Percentiles rank a stretch among this genome's conserved stretches.
Evolutionary conservation across 2,329 filamentous ascomycete genomes (phyloP).

Genomic region (Leptographium procerum): DNA sequence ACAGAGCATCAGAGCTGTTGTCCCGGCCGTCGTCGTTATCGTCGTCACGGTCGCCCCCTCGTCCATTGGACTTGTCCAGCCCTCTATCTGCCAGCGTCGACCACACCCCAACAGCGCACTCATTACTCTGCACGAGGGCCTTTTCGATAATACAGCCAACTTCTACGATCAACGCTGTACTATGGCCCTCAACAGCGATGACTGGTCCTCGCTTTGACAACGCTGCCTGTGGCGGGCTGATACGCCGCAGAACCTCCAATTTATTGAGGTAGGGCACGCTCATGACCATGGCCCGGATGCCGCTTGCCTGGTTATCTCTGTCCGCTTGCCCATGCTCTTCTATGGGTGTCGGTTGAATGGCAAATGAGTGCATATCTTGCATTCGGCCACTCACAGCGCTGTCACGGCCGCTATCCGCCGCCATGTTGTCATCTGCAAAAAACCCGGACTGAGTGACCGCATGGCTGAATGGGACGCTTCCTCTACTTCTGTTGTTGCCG

Average conservation of each 20-base stretch:
- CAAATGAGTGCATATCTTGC: slow-evolving; percentile 5
- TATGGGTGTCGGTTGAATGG: slow-evolving; percentile 3
- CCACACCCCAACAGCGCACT: slow-evolving; percentile 36
- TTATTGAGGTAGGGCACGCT: slow-evolving; percentile 64
- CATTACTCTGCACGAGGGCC: slow-evolving; percentile 39
- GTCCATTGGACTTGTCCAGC: slow-evolving; percentile 11
- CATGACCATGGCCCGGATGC: slow-evolving; percentile 61
- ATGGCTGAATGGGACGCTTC: no score
- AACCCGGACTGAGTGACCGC: neutral
- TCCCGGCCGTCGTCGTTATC: neutral
- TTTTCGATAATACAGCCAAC: slow-evolving; percentile 55
- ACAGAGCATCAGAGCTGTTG: slow-evolving; percentile 23
- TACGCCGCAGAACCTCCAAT: slow-evolving; percentile 62
- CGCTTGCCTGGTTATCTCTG: slow-evolving; percentile 26
- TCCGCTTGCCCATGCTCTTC: neutral
- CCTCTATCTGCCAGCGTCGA: slow-evolving; percentile 20
- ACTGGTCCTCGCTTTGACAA: slow-evolving; percentile 56
- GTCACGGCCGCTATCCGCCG: neutral
- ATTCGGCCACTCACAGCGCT: neutral
- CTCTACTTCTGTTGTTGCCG: neutral
- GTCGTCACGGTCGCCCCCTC: neutral
- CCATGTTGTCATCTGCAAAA: neutral
- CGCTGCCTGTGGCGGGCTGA: slow-evolving; percentile 51
- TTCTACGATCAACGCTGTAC: slow-evolving; percentile 34
- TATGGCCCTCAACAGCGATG: slow-evolving; percentile 71